These are phyloP conservation scores for Pichia nakasei DNA, from an alignment of 805 yeast species.

Conservation along the genomic window DNA sequence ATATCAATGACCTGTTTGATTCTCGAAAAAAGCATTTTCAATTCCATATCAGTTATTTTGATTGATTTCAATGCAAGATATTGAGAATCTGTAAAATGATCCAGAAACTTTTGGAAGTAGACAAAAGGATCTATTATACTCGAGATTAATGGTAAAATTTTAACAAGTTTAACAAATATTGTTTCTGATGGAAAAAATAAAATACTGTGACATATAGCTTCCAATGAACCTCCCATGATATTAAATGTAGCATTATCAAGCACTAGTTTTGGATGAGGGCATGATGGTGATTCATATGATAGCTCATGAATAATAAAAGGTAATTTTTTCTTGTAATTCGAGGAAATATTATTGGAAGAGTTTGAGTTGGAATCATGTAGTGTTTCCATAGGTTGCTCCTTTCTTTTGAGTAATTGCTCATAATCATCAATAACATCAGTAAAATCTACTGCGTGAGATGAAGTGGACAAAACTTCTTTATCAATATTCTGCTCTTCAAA, in stretches of 20 bases:
- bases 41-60: conserved; percentile 8
- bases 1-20: conserved; percentile 6
- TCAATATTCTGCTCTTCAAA: too few species aligned
- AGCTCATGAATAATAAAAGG: conserved; percentile 5
- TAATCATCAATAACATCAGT: conserved; percentile 3
- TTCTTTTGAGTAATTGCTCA: neutral
- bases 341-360: too few species aligned
- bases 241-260: conserved; percentile 39
- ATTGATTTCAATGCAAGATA: neutral
- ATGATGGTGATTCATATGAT: conserved; percentile 27
- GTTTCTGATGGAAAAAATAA: conserved; percentile 39
- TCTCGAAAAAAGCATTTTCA: conserved; percentile 7
- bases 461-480: too few species aligned
- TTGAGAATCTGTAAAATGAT: conserved; percentile 7
- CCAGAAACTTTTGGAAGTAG: conserved; percentile 28
- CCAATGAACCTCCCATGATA: conserved; percentile 48
- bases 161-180: conserved; percentile 34
- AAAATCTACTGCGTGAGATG: neutral
- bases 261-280: conserved; percentile 56
- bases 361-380: too few species aligned
- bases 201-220: conserved; percentile 69
- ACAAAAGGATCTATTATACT: conserved; percentile 36
- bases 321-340: conserved; percentile 1
- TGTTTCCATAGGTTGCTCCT: too few species aligned
- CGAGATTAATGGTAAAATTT: conserved; percentile 48